These are phyloP conservation scores for Diplodia scrobiculata DNA, from an alignment of 2,329 filamentous ascomycete species.

Conservation along the genomic window DNA sequence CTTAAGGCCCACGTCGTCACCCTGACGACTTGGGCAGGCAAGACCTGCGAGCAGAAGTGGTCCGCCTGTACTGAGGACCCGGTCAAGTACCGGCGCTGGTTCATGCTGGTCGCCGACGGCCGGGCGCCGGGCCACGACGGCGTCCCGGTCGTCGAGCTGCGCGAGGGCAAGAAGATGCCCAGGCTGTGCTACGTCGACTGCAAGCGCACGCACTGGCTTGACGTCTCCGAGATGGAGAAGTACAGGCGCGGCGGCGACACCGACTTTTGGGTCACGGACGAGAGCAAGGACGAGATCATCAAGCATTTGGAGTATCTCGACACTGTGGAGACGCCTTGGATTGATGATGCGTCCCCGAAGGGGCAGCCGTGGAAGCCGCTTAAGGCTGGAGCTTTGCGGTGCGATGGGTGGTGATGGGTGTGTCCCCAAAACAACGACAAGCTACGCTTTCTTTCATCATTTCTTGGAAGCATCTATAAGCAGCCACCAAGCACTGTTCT, in stretches of 20 bases:
- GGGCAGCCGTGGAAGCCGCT: background rate
- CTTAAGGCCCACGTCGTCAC: conserved; percentile 3
- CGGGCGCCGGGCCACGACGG: background rate
- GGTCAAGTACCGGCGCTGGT: background rate
- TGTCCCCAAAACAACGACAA: background rate
- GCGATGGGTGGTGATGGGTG: background rate
- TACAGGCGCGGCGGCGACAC: background rate
- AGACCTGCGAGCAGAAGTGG: conserved; percentile 16
- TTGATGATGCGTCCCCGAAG: background rate
- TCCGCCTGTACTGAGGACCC: background rate
- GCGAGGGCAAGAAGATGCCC: background rate
- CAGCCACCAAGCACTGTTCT: background rate
- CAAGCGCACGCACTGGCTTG: conserved; percentile 16
- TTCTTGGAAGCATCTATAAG: background rate
- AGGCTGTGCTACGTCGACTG: conserved; percentile 8
- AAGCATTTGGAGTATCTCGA: background rate
- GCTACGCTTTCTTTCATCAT: background rate
- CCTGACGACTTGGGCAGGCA: conserved; percentile 9
- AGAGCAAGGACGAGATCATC: background rate
- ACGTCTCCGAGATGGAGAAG: conserved; percentile 5
- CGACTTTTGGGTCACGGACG: background rate
- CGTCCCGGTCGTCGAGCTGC: background rate
- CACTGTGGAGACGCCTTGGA: conserved; percentile 9
- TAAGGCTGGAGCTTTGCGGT: too few relatives aligned
- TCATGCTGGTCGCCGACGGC: background rate